Base-by-base conservation (phyloP, 2,329 filamentous ascomycete species). In the Sarocladium strictum region DNA sequence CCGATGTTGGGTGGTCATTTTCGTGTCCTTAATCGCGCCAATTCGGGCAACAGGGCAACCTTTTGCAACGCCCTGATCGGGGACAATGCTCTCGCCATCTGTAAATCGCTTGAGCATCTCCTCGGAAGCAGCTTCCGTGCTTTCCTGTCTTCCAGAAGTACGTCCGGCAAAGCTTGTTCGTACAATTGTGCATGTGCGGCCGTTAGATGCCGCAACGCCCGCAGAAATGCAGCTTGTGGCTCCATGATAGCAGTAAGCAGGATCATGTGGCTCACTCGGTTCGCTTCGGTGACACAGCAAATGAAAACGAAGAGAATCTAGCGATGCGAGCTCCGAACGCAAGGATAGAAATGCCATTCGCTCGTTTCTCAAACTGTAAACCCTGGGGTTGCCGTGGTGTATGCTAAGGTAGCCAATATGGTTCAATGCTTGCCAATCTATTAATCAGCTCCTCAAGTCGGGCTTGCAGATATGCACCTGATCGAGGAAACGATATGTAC, bases 191-290 rank as follows among this genome's bases (percentile, higher is more conserved):
- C 15, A 47, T 47, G 43, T 47, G 29, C 47, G 47, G 47, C 47
- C 47, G 47, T 51, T 51, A 23, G 4, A 35, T 35, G 29, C 21
- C 47, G 27, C 23, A 35, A n/a, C 47, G 47, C 47, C 47, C 47
- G 47, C 47, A 51, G 35, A 15, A 14, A 33, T 51, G 47, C 43
- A 49, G 14, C 14, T 33, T 5, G 26, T 51, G 47, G 10, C 15
- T 19, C 47, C 33, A 21, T 11, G n/a, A n/a, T n/a, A n/a, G n/a
- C n/a, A n/a, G n/a, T n/a, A n/a, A n/a, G 12, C 26, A 9, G 17
- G 17, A 3, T 10, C n/a, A 27, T 51, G 47, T 35, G 47, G 29
- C 27, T 3, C 15, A 38, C 4, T 21, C 15, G 2, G 15, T 27
- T 21, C 26, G 47, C 27, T 51, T 19, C 23, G 15, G 5, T 5